These are phyloP conservation scores for Lipomyces orientalis DNA, from an alignment of 805 yeast species.

Conservation along the genomic window DNA sequence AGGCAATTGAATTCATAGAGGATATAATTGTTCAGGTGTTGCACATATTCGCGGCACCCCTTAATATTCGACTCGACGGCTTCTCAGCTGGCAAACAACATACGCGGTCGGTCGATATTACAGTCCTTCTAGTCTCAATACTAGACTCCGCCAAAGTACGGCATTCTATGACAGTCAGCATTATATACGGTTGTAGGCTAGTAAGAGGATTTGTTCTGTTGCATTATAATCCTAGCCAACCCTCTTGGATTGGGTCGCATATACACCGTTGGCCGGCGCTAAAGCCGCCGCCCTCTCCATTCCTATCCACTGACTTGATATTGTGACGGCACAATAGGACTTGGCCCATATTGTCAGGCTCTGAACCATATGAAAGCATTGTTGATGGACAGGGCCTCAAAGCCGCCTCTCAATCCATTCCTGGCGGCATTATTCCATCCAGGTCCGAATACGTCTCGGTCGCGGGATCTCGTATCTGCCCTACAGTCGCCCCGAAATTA, in stretches of 20 bases:
- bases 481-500: slow-evolving; percentile 53
- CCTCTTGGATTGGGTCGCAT: background rate
- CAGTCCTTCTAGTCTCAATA: background rate
- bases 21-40: background rate
- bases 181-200: background rate
- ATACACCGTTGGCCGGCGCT: background rate
- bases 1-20: background rate
- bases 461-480: slow-evolving; percentile 33
- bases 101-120: background rate
- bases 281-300: background rate
- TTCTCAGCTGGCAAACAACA: background rate
- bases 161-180: slow-evolving; percentile 3
- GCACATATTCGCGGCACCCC: background rate
- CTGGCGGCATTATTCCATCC: slow-evolving; percentile 36
- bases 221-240: background rate
- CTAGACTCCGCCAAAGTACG: background rate
- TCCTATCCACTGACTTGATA: background rate
- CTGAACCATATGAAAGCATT: slow-evolving; percentile 1
- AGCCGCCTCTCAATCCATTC: slow-evolving; percentile 36
- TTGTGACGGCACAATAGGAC: background rate
- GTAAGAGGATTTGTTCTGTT: background rate
- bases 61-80: background rate
- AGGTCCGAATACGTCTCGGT: slow-evolving; percentile 25
- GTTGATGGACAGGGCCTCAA: slow-evolving; percentile 12
- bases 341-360: background rate